These are phyloP conservation scores for Diaporthe longicolla DNA, from an alignment of 2,329 filamentous ascomycete species.

Conservation along the genomic window DNA sequence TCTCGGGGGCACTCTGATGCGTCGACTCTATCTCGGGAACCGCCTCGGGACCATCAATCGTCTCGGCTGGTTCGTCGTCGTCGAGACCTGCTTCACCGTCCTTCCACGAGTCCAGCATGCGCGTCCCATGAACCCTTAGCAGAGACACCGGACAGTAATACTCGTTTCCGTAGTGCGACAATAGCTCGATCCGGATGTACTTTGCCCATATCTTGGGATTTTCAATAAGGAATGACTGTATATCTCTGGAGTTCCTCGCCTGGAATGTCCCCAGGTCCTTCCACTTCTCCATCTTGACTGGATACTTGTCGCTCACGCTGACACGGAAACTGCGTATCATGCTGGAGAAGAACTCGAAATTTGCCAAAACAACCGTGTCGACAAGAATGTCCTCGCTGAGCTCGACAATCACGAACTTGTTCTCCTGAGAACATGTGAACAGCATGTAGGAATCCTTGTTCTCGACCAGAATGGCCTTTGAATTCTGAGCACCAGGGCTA, in stretches of 20 bases:
- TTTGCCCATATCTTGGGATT: conserved; percentile 97
- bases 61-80: conserved; percentile 69
- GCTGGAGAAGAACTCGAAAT: conserved; percentile 99
- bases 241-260: conserved; percentile 90
- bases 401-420: conserved; percentile 96
- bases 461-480: conserved; percentile 90
- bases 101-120: conserved; percentile 94
- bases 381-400: conserved; percentile 89
- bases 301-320: conserved; percentile 94
- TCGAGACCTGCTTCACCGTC: conserved; percentile 80
- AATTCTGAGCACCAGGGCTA: conserved; percentile 86
- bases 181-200: conserved; percentile 91
- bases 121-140: conserved; percentile 92
- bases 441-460: conserved; percentile 99
- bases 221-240: conserved; percentile 94
- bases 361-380: conserved; percentile 96
- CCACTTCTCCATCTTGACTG: conserved; percentile 93
- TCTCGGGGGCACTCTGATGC: conserved; percentile 32
- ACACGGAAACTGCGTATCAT: conserved; percentile 93
- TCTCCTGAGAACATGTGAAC: conserved; percentile 86
- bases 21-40: conserved; percentile 49
- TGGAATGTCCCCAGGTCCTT: conserved; percentile 89
- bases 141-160: conserved; percentile 96
- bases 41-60: conserved; percentile 48
- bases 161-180: conserved; percentile 95